phyloP scores from a whole-genome alignment of 495 filamentous ascomycete genomes.

The Penicillium coprophilum region DNA sequence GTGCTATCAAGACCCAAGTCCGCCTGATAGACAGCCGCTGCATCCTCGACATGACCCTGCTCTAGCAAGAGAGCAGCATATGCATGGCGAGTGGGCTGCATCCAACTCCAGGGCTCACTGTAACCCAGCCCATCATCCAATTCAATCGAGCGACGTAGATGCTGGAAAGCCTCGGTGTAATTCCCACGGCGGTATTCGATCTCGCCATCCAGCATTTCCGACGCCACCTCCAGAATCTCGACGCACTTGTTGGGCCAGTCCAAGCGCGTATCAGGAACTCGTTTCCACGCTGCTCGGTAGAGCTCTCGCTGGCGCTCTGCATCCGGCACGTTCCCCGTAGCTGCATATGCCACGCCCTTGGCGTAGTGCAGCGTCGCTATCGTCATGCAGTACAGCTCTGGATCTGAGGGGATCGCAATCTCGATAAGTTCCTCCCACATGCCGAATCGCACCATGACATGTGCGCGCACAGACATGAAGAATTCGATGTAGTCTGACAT shows the following conservation, averaged over 20 bases:
- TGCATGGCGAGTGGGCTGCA: constrained; percentile 66
- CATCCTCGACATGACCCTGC: constrained; percentile 56
- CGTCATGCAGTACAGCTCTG: constrained; percentile 56
- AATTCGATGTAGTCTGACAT: constrained; percentile 68
- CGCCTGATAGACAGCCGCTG: constrained; percentile 54
- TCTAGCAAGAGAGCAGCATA: constrained; percentile 64
- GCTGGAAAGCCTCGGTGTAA: constrained; percentile 51
- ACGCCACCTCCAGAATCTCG: constrained; percentile 55
- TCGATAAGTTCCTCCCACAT: constrained; percentile 57
- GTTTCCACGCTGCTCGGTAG: constrained; percentile 45
- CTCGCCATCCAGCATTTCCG: constrained; percentile 66
- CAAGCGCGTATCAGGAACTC: constrained; percentile 44
- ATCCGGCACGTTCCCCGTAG: constrained; percentile 41
- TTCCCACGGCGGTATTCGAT: constrained; percentile 61
- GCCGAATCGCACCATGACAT: constrained; percentile 64
- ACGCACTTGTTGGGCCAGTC: constrained; percentile 62
- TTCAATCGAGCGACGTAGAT: constrained; percentile 51
- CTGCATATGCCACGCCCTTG: constrained; percentile 61
- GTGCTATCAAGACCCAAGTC: constrained; percentile 60
- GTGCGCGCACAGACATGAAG: constrained; percentile 58
- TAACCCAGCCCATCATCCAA: constrained; percentile 59
- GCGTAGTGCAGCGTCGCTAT: constrained; percentile 61
- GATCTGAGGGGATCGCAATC: constrained; percentile 49
- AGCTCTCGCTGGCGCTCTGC: constrained; percentile 44
- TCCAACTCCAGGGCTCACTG: constrained; percentile 70